Base-by-base conservation (phyloP, 768 basidiomycete genomes). In the Termitomyces sp. region DNA sequence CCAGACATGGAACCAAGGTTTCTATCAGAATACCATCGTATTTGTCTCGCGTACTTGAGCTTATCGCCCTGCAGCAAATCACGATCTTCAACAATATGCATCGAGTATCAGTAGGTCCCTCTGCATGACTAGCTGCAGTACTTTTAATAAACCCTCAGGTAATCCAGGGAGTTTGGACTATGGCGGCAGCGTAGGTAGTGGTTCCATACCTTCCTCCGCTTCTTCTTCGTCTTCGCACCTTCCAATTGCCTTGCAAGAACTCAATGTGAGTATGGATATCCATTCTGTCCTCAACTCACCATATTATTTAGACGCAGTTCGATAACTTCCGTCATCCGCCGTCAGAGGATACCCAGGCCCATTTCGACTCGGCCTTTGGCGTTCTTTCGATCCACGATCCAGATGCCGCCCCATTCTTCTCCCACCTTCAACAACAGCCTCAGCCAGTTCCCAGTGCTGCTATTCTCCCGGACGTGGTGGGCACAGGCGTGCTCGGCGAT, bases 331-430 rank as follows among this genome's bases (percentile, higher is more conserved):
- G 42, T 44, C 10, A 44, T 42, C 20, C 48, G 9, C 6, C 22
- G 6, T 32, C 48, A 7, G 49, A 50, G 10, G 48, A 49, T 14
- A 13, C 32, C 6, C 32, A 20, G 6, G 35, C 35, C 9, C 50
- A 22, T 3, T 80, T 87, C 63, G 80, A 80, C 4, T 78, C 77
- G 36, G 86, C 85, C 2, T 91, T 92, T 67, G 90, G 86, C 12
- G 77, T 87, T 49, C 82, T 92, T 84, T 83, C 82, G n/a, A 77
- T 92, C 51, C 88, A 90, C 58, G 90, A 91, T 63, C 81, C 68
- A 2, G 84, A 86, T 56, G 81, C 78, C 2, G 76, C 80, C 12
- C 83, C 87, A 0, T 90, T 90, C 74, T 90, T 90, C 67, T 69
- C 74, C 14, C 42, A 54, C 6, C 52, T 53, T 8, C 52, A 42